phyloP scores from a whole-genome alignment of 306 rosid genomes.

The Ormosia emarginata region DNA sequence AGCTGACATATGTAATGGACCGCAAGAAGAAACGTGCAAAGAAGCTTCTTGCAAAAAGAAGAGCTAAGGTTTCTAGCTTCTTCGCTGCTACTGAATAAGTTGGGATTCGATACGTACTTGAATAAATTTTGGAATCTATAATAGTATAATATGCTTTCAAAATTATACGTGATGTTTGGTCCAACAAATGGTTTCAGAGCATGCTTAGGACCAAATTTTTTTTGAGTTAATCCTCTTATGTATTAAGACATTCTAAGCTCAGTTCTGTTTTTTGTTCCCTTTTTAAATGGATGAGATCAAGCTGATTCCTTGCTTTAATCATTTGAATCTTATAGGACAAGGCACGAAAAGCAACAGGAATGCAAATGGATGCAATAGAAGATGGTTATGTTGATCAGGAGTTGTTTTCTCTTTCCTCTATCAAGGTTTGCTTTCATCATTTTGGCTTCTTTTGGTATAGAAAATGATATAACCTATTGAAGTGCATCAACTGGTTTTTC shows the following conservation, averaged over 20 bases:
- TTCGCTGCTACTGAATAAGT: neutral
- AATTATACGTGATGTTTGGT: neutral
- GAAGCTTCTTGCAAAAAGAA: slow-evolving; percentile 72
- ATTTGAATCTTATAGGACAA: slow-evolving; percentile 57
- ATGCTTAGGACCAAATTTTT: neutral
- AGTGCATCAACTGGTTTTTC: neutral
- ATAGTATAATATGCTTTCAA: neutral
- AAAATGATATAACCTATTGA: neutral
- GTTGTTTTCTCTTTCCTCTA: slow-evolving; percentile 79
- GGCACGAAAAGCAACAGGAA: slow-evolving; percentile 81
- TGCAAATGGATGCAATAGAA: slow-evolving; percentile 77
- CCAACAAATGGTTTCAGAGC: neutral
- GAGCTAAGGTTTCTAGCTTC: slow-evolving; percentile 59
- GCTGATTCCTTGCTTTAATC: slow-evolving; percentile 20
- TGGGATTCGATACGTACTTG: neutral
- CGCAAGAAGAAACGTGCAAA: slow-evolving; percentile 81
- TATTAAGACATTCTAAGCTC: neutral
- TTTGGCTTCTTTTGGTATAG: neutral
- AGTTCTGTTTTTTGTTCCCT: neutral
- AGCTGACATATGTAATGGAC: slow-evolving; percentile 67
- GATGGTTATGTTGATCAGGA: slow-evolving; percentile 74
- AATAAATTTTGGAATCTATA: neutral
- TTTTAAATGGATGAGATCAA: neutral
- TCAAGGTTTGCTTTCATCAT: slow-evolving; percentile 60
- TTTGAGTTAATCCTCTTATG: neutral